Evolutionary conservation across 768 basidiomycete genomes (phyloP).

Genomic region (Suillus bovinus): DNA sequence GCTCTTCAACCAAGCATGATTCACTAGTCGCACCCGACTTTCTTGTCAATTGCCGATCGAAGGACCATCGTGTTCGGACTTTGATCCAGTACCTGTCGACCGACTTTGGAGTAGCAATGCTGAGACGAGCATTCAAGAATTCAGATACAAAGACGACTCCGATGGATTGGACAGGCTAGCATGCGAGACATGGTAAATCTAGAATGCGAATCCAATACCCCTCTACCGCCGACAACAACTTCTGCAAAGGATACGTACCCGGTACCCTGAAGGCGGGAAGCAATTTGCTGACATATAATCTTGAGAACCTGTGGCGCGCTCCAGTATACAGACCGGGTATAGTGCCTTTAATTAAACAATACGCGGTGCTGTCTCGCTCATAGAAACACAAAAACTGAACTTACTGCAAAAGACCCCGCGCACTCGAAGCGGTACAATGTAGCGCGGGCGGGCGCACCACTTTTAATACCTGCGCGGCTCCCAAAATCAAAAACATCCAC

Average conservation of each 20-base stretch:
- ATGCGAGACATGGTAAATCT: not conserved
- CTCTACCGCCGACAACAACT: constrained; percentile 1
- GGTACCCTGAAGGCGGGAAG: not conserved
- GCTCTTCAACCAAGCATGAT: not conserved
- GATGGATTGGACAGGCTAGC: constrained; percentile 1
- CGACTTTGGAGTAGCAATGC: not conserved
- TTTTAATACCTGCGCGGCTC: not conserved
- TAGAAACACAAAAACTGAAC: not conserved
- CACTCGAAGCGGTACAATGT: not conserved
- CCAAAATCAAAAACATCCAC: not conserved
- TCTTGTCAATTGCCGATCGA: not conserved
- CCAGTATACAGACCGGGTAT: not conserved
- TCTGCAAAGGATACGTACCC: not conserved
- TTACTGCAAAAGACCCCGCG: not conserved
- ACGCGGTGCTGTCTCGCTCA: not conserved
- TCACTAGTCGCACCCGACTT: not conserved
- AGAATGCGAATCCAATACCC: constrained; percentile 2
- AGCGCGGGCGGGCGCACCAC: not conserved
- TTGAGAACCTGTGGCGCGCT: not conserved
- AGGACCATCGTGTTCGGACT: not conserved
- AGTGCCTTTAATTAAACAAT: not conserved
- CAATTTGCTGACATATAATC: not conserved
- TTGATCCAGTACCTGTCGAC: not conserved
- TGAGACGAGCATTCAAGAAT: not conserved
- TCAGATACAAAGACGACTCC: not conserved